Percentiles rank a stretch among this genome's conserved stretches.
These are phyloP conservation scores for Mycena chlorophos DNA, from an alignment of 768 basidiomycete species.

Conservation along the genomic window DNA sequence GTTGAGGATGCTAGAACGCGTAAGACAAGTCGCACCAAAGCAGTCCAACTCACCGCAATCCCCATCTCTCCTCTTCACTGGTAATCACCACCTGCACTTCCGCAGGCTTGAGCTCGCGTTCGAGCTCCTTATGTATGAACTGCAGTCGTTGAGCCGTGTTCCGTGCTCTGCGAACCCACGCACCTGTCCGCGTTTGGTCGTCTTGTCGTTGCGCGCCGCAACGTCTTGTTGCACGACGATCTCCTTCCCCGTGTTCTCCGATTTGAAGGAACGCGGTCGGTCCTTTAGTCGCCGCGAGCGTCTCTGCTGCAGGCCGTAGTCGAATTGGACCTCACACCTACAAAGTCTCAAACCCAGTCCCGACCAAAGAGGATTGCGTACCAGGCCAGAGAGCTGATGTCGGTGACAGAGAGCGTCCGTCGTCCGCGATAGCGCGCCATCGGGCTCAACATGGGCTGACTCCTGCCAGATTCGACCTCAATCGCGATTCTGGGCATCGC, in stretches of 20 bases:
- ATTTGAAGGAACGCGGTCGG: slow-evolving; percentile 58
- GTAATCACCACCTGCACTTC: slow-evolving; percentile 51
- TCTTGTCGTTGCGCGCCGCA: slow-evolving; percentile 55
- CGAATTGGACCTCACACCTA: slow-evolving; percentile 82
- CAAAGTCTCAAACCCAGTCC: not conserved
- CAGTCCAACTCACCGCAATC: slow-evolving; percentile 51
- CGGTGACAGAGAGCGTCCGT: slow-evolving; percentile 58
- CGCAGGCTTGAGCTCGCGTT: slow-evolving; percentile 66
- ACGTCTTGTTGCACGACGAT: slow-evolving; percentile 55
- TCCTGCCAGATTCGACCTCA: slow-evolving; percentile 29
- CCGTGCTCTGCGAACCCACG: not conserved
- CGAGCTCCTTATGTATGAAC: slow-evolving; percentile 76
- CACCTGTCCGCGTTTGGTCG: slow-evolving; percentile 56
- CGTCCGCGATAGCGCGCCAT: slow-evolving; percentile 45
- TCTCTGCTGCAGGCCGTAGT: slow-evolving; percentile 68
- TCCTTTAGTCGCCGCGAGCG: slow-evolving; percentile 47
- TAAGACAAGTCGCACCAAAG: not conserved
- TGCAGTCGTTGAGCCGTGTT: slow-evolving; percentile 25
- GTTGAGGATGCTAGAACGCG: slow-evolving; percentile 58
- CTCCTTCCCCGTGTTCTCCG: slow-evolving; percentile 53
- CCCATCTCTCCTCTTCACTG: slow-evolving; percentile 77
- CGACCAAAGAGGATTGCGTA: slow-evolving; percentile 32
- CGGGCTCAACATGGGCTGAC: slow-evolving; percentile 30
- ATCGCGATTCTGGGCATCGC: slow-evolving; percentile 36
- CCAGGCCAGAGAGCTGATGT: slow-evolving; percentile 64